Evolutionary conservation across 108 stramenopile genomes (phyloP), one percentile per base, ranked within the genome.

Genomic region (Seminavis robusta): DNA sequence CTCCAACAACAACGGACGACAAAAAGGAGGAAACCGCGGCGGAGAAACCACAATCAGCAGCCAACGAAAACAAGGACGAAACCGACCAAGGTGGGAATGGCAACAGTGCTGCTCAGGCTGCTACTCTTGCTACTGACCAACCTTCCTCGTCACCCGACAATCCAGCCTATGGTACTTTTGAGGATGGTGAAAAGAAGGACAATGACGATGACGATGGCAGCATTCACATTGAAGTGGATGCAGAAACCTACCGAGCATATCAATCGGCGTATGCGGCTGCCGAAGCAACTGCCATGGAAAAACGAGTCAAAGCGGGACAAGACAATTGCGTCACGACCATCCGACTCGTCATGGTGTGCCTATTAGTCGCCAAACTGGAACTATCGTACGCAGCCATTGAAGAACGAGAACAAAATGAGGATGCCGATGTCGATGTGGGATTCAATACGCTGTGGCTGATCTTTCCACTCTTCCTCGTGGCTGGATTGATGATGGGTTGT

Each of bases 391-490:
- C n/a, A n/a, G n/a, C n/a, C n/a, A n/a, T n/a, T n/a, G n/a, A n/a
- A n/a, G 56, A 61, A 24, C 45, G 60, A 30, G 70, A 66, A 17
- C 64, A 50, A 17, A 55, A 63, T 4, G 63, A 74, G 38, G 63
- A 60, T 6, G 51, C 53, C 19, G 79, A 80, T 39, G 56, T 60
- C 29, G 62, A 65, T 32, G 53, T 29, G 26, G 80, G 80, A 17
- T 86, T 71, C 63, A 82, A 76, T 48, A 45, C 82, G 9, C 78
- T 90, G 59, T 90, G 88, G 88, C 80, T 90, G 28, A 50, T 86
- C 28, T 86, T 86, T 60, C 88, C 88, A 5, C 52, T 84, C 32
- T 71, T 90, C 32, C 42, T 90, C 10, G 49, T 86, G 40, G 75
- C 80, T 38, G 85, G 88, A 0, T 56, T 68, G 24, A 56, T 75